Evolutionary conservation across 2,329 filamentous ascomycete genomes (phyloP), one percentile per base, ranked within the genome.

Genomic region (Trichothecium roseum): DNA sequence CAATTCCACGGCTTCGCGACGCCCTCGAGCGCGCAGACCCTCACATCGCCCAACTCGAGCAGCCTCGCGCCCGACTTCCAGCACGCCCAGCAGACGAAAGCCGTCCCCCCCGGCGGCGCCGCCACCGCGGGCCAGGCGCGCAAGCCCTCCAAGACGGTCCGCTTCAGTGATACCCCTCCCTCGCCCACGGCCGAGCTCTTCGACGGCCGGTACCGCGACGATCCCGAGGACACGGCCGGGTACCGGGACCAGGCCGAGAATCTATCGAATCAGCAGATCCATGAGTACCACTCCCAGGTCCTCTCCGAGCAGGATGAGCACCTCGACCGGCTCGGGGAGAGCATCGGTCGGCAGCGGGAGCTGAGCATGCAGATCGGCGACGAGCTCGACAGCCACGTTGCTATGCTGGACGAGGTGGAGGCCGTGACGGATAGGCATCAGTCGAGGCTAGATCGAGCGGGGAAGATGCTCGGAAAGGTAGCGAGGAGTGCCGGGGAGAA

Each of bases 311-410:
- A 98, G 60, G 91, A 98, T 53, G 82, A 84, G 45, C 87, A 94
- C 56, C 71, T 98, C n/a, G 89, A 96, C 55, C 69, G 73, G 8
- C 66, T 98, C 4, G 85, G 88, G n/a, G 75, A 78, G 50, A 85
- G 78, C 39, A 95, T 98, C 46, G 74, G 84, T 4, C 76, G 91
- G 28, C 91, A 96, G 64, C 72, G 93, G 34, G 85, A 96, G 63
- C 68, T 98, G 42, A 88, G 82, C 53, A 93, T 95, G 64, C 85
- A 91, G 63, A 96, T 98, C 50, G 89, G 91, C 20, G 84, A 95
- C 55, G 91, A 98, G 67, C 69, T 98, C 26, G 91, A 96, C 49
- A 81, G 78, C 46, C 91, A 98, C 51, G 83, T 93, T 27, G 71
- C 81, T 47, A 68, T 98, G 67, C 68, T 98, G 20, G 89, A 95